A percentile compares a stretch with the other conserved stretches of the same genome.
phyloP scores from a whole-genome alignment of 768 basidiomycete genomes.

The Boletus tylopilopsis region DNA sequence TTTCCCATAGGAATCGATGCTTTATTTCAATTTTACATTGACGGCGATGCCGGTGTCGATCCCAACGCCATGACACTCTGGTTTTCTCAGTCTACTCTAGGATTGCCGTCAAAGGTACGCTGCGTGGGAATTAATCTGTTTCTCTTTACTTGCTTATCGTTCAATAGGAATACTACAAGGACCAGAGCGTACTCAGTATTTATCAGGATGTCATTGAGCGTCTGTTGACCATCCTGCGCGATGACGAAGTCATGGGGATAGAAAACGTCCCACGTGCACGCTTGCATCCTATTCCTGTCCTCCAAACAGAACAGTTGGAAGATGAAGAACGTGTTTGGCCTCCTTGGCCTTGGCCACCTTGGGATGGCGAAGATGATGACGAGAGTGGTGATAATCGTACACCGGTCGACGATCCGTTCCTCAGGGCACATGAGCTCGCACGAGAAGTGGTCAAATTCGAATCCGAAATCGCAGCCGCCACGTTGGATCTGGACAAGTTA shows the following conservation, averaged over 20 bases:
- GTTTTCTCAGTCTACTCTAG: conserved; percentile 78
- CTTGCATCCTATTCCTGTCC: conserved; percentile 23
- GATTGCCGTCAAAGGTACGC: conserved; percentile 81
- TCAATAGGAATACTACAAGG: conserved; percentile 83
- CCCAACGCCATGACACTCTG: conserved; percentile 83
- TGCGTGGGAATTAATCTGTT: not conserved
- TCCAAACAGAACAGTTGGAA: conserved; percentile 39
- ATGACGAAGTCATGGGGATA: conserved; percentile 31
- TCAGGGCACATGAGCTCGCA: conserved; percentile 61
- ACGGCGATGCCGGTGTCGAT: conserved; percentile 84
- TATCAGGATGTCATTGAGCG: conserved; percentile 69
- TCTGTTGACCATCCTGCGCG: conserved; percentile 58
- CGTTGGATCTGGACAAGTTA: conserved; percentile 74
- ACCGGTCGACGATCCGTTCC: conserved; percentile 28
- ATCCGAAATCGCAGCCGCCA: conserved; percentile 68
- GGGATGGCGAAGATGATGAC: conserved; percentile 62
- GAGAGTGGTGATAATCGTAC: conserved; percentile 39
- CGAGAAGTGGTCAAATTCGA: conserved; percentile 76
- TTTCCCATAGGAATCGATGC: conserved; percentile 59
- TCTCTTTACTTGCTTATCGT: not conserved
- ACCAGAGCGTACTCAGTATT: conserved; percentile 60
- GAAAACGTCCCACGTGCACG: conserved; percentile 6
- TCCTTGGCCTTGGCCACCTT: conserved; percentile 85
- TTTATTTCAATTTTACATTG: conserved; percentile 77
- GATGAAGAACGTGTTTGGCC: conserved; percentile 51